A percentile compares a stretch with the other conserved stretches of the same genome.
phyloP scores from a whole-genome alignment of 257 asterid genomes.

The Nicotiana sylvestris region DNA sequence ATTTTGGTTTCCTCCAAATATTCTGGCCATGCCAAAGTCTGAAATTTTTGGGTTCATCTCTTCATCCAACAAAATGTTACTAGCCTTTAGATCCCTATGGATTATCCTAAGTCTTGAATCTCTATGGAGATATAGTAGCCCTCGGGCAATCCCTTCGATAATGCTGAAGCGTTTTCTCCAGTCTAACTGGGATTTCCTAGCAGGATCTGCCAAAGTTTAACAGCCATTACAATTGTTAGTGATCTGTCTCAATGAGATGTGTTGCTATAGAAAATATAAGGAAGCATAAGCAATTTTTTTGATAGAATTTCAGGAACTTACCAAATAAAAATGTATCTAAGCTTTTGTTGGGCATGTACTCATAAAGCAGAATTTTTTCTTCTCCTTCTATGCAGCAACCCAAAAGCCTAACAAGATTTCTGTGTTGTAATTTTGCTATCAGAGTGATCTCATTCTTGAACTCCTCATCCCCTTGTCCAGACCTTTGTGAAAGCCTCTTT shows the following conservation, averaged over 20 bases:
- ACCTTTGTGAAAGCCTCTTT: constrained; percentile 71
- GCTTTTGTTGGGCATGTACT: constrained; percentile 92
- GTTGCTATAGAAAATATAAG: neutral
- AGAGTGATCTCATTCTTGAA: constrained; percentile 71
- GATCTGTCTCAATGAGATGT: neutral
- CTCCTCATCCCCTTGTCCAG: constrained; percentile 79
- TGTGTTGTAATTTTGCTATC: constrained; percentile 75
- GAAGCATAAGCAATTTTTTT: neutral
- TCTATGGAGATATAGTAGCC: constrained; percentile 80
- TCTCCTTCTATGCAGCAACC: constrained; percentile 85
- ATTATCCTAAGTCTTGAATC: constrained; percentile 86
- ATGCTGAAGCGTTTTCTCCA: constrained; percentile 61
- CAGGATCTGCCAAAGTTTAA: constrained; percentile 38
- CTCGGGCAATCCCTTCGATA: constrained; percentile 89
- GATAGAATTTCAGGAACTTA: constrained; percentile 21
- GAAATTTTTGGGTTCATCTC: constrained; percentile 93
- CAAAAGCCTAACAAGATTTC: constrained; percentile 75
- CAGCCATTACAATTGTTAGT: neutral
- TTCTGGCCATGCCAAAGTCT: constrained; percentile 95
- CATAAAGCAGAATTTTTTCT: constrained; percentile 71
- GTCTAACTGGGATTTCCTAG: constrained; percentile 45
- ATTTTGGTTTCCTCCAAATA: constrained; percentile 72
- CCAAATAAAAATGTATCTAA: constrained; percentile 70
- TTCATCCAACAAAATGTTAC: constrained; percentile 79
- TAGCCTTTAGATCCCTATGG: constrained; percentile 79